Evolutionary conservation across 1,284 basidiomycete species (phyloP).

Genomic region (Phellinidium pouzarii): DNA sequence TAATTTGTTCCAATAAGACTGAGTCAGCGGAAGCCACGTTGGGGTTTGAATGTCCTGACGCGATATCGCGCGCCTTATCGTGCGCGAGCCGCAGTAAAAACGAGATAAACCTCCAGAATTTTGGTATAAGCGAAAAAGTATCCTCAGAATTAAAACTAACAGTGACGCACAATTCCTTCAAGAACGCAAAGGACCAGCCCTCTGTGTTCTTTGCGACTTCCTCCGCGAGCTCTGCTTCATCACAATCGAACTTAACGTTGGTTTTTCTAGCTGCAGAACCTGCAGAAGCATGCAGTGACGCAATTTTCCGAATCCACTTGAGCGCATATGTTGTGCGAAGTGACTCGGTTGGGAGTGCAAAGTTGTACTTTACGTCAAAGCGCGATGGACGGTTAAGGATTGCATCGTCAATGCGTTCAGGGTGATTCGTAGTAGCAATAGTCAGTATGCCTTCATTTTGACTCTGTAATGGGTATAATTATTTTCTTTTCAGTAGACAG

Average conservation of each 20-base stretch:
- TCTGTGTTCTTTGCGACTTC: slow-evolving; percentile 25
- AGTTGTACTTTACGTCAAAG: slow-evolving; percentile 42
- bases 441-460: slow-evolving; percentile 37
- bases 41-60: not conserved
- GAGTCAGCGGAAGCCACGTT: not conserved
- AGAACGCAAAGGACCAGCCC: slow-evolving; percentile 27
- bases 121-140: not conserved
- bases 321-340: slow-evolving; percentile 23
- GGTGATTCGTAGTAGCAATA: slow-evolving; percentile 44
- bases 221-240: slow-evolving; percentile 12
- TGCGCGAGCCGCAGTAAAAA: slow-evolving; percentile 27
- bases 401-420: slow-evolving; percentile 40
- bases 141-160: not conserved
- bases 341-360: slow-evolving; percentile 24
- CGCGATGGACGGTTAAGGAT: slow-evolving; percentile 40
- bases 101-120: slow-evolving; percentile 24
- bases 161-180: slow-evolving; percentile 27
- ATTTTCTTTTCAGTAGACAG: slow-evolving; percentile 13
- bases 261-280: not conserved
- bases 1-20: not conserved
- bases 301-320: slow-evolving; percentile 26
- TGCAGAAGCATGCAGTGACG: not conserved
- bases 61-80: slow-evolving; percentile 17
- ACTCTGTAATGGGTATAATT: slow-evolving; percentile 19
- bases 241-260: not conserved